Evolutionary conservation across 257 asterid genomes (phyloP), one percentile per base, ranked within the genome.

Genomic region (Lavandula angustifolia): DNA sequence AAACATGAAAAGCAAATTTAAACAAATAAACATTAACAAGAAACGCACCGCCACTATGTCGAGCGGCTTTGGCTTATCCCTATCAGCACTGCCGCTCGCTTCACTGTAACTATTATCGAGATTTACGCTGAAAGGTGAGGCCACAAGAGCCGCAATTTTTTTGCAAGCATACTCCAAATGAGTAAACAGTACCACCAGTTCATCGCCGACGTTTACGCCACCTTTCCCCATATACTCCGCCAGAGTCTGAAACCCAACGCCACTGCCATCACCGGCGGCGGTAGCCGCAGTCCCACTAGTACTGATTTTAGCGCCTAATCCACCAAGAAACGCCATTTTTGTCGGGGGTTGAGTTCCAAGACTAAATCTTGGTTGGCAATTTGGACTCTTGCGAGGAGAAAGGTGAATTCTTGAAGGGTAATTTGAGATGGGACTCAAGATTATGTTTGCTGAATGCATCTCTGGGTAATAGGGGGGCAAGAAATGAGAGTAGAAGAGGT

Each of bases 51-150:
- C 86, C 9, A 88, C 81, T 11, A 91, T 71, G 31, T 91, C 98
- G 38, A 91, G 98, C 63, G 98, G 96, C 83, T 86, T 92, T 16
- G 96, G 96, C 75, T 85, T 84, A 80, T 89, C 98, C 80, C 96
- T 85, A 53, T 84, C 95, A 60, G 47, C 60, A 62, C 70, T 73
- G 27, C 60, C 77, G 29, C 53, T 70, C 9, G 60, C 71, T 34
- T 68, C 59, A 6, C 54, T 57, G 34, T 56, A 58, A 54, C 54
- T 75, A 37, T 64, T 79, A 58, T 67, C 79, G 9, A 92, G 87
- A 78, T 62, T 78, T 10, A 83, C 75, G 79, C 79, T 87, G 61
- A 75, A 81, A 79, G 98, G 98, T 9, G 96, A 92, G 76, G 98
- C 98, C 73, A 92, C 95, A 22, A 92, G 91, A 69, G 92, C 91